Base-by-base conservation (phyloP, 129 eudicot genomes). In the Solidago caesia region DNA sequence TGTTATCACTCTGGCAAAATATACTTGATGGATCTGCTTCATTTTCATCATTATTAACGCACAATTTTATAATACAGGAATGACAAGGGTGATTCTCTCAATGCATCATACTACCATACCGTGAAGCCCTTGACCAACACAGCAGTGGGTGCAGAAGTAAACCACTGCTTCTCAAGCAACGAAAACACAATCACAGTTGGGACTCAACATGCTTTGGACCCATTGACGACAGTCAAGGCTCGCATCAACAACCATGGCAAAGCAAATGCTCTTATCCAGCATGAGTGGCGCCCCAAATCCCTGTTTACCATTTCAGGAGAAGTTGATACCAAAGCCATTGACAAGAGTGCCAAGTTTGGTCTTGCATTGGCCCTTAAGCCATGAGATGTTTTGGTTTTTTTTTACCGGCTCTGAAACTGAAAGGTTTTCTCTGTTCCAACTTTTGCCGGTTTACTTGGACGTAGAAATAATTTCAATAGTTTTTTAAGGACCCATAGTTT, bases 201-300 rank as follows among this genome's bases (percentile, higher is more conserved):
- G 68, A 85, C 96, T 21, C 97, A 91, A 72, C 99, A 95, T 21
- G 68, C 85, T 0, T 71, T 95, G 84, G 99, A 95, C 56, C 97
- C 94, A 53, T 79, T 91, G 80, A 95, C 99, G 71, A 78, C 83
- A 4, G 82, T 91, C 46, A 95, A 95, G 84, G 96, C 90, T 1
- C 88, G 94, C 7, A 68, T 85, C 47, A 87, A 91, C 90, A 91
- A 91, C 89, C 84, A 73, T 68, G 99, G 99, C 68, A 91, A 91
- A 81, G 86, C 87, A 12, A 88, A 75, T 66, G 96, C 89, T 69
- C 91, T 95, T 59, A 84, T 95, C 81, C 99, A 95, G 82, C 99
- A 95, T 7, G 97, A 91, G 70, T 95, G 99, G 99, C 97, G 99
- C 51, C 99, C 99, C 12, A 95, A 81, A 75, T 95, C 99, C 51